Percentiles rank a stretch among this genome's conserved stretches.
phyloP scores from a whole-genome alignment of 768 basidiomycete species.

The Suillus clintonianus region DNA sequence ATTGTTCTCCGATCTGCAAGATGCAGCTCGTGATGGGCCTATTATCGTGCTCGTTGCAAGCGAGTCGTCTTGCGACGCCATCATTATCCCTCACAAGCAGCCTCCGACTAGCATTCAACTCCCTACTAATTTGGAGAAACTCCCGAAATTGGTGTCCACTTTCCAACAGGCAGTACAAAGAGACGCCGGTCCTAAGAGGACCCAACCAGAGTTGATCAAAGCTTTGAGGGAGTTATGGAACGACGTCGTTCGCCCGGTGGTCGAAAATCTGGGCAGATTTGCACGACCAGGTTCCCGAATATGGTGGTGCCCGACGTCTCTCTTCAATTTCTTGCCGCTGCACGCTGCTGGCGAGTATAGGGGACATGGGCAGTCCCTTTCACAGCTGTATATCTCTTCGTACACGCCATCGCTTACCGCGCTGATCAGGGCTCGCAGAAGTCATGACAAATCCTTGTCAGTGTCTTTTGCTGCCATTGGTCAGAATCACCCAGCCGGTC shows the following conservation, averaged over 20 bases:
- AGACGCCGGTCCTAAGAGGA: too few species aligned
- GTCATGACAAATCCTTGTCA: too few species aligned
- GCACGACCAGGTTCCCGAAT: background rate
- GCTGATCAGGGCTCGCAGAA: background rate
- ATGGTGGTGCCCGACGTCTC: too few species aligned
- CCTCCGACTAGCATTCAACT: background rate
- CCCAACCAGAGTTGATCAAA: background rate
- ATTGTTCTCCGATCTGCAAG: constrained; percentile 9
- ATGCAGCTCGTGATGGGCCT: too few species aligned
- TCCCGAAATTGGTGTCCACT: background rate
- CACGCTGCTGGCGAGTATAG: too few species aligned
- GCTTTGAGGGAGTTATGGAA: constrained; percentile 5
- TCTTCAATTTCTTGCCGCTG: too few species aligned
- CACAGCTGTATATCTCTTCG: too few species aligned
- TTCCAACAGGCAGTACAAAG: background rate
- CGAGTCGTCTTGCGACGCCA: constrained; percentile 7
- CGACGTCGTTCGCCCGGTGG: background rate
- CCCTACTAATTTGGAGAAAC: background rate
- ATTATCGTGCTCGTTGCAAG: too few species aligned
- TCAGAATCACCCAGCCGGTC: too few species aligned
- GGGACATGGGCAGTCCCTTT: too few species aligned
- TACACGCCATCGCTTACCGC: too few species aligned
- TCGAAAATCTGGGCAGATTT: background rate
- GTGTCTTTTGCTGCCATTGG: too few species aligned
- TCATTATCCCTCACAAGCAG: constrained; percentile 6